Evolutionary conservation across 768 basidiomycete genomes (phyloP), one percentile per base, ranked within the genome.

Genomic region (Collybia mongolica): DNA sequence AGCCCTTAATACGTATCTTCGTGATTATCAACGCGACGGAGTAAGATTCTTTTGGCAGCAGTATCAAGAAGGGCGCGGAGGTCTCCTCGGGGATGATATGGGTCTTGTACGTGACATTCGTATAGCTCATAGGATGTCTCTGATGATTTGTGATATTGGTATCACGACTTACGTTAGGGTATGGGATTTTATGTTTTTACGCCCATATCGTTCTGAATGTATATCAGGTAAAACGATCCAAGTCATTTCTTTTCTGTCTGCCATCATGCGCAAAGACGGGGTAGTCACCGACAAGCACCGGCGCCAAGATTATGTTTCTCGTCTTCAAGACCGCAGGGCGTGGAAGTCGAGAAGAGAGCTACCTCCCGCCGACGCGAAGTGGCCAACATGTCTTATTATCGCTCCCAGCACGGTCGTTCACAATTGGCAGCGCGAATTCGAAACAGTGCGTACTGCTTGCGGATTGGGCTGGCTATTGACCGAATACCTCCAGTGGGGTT

Each of bases 11-110:
- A 83, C 84, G 0, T 91, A 86, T 64, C 73, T 98, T n/a, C 84
- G 95, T 47, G 82, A 84, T 28, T 98, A 98, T 60, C 96, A 98
- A 60, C 77, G 92, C 28, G 86, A 93, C 9, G 96, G 96, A 6
- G 81, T 89, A 11, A 66, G 73, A 37, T 98, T 98, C 67, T 79
- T 98, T 43, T 97, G 81, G 69, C 72, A 78, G 12, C 77, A 84
- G 40, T 97, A 88, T 62, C 66, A 73, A 23, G 71, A 85, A 55
- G 78, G 76, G 0, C 72, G 75, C 39, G 96, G 96, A 0, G 95
- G 88, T 0, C 64, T 98, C 9, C 76, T 98, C 3, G 96, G 96
- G 5, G 96, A 98, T 63, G 96, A 98, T 61, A 98, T 98, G 96
- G 96, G 93, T 56, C 72, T 87, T 54, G 84, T 85, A 59, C 58